Evolutionary conservation across 2,329 filamentous ascomycete genomes (phyloP).

Genomic region (Ascosphaera aggregata): DNA sequence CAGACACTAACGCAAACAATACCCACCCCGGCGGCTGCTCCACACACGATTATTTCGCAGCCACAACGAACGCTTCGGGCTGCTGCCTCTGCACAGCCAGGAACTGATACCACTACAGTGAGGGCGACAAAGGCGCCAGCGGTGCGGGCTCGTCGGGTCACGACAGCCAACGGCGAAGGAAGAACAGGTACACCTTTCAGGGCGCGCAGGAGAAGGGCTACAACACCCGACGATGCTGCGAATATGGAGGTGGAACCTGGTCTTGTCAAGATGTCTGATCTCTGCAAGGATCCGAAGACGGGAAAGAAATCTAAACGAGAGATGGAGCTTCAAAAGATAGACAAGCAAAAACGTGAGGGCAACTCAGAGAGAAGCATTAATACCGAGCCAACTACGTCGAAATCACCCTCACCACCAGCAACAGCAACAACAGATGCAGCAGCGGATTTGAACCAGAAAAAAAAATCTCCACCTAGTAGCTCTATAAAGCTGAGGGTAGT

Average conservation of each 20-base stretch:
- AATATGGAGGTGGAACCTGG: slow-evolving; percentile 28
- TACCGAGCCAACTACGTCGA: too few species aligned
- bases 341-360: slow-evolving; percentile 17
- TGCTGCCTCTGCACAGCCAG: slow-evolving; percentile 6
- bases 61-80: neutral
- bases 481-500: slow-evolving; percentile 32
- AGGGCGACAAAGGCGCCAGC: too few species aligned
- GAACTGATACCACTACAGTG: slow-evolving; percentile 4
- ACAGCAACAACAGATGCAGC: too few species aligned
- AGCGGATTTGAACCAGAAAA: too few species aligned
- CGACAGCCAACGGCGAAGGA: slow-evolving; percentile 9
- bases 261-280: slow-evolving; percentile 32
- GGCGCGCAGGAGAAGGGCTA: slow-evolving; percentile 14
- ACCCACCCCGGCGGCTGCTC: neutral
- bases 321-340: slow-evolving; percentile 30
- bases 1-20: neutral
- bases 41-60: neutral
- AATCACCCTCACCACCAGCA: too few species aligned
- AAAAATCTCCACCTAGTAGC: too few species aligned
- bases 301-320: slow-evolving; percentile 35
- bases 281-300: slow-evolving; percentile 28
- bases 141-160: slow-evolving; percentile 4
- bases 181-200: slow-evolving; percentile 10
- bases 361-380: too few species aligned
- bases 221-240: slow-evolving; percentile 26